Evolutionary conservation across 495 filamentous ascomycete genomes (phyloP).

Genomic region (Aspergillus hancockii): DNA sequence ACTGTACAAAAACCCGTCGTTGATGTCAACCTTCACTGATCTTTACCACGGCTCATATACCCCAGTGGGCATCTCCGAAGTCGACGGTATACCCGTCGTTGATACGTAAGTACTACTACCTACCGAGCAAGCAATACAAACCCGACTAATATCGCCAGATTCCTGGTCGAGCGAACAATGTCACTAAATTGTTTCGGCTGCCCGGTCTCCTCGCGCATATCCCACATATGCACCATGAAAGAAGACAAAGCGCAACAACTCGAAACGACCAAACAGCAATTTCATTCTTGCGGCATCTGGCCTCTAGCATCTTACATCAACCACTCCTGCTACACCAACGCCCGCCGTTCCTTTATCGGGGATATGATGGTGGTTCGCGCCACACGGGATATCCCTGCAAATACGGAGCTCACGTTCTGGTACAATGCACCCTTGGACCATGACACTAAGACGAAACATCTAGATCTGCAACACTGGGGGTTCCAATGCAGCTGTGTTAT

Average conservation of each 20-base stretch:
- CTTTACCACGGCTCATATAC: conserved; percentile 46
- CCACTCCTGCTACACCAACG: conserved; percentile 54
- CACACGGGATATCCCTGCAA: conserved; percentile 37
- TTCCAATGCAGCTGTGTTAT: conserved; percentile 50
- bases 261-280: conserved; percentile 16
- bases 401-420: conserved; percentile 51
- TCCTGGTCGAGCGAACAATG: conserved; percentile 47
- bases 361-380: conserved; percentile 63
- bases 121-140: neutral
- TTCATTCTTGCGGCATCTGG: conserved; percentile 53
- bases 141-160: conserved; percentile 27
- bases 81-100: conserved; percentile 50
- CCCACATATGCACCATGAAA: conserved; percentile 25
- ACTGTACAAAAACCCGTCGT: conserved; percentile 51
- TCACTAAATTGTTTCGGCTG: conserved; percentile 51
- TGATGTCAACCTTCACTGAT: conserved; percentile 36
- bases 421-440: conserved; percentile 33
- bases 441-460: conserved; percentile 16
- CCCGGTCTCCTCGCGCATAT: conserved; percentile 37
- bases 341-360: conserved; percentile 52
- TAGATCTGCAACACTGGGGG: conserved; percentile 37
- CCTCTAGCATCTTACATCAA: conserved; percentile 54
- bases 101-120: conserved; percentile 43
- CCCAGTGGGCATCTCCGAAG: conserved; percentile 27
- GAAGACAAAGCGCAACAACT: neutral